phyloP scores from a whole-genome alignment of 108 stramenopile species.

The Skeletonema grethae region DNA sequence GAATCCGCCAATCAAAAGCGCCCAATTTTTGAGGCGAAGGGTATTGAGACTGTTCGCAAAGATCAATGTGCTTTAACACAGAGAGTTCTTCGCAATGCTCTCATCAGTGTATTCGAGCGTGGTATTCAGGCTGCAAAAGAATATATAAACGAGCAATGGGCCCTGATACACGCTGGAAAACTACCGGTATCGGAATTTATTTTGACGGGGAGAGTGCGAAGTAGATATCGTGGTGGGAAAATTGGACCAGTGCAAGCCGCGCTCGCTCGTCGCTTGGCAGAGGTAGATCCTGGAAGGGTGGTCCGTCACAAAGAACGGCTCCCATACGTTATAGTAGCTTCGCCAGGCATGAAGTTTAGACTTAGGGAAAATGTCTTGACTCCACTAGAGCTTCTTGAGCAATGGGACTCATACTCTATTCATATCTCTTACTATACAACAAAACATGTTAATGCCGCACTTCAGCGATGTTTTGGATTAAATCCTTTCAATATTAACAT shows the following conservation, averaged over 20 bases:
- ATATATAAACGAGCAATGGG: constrained; percentile 82
- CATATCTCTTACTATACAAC: constrained; percentile 82
- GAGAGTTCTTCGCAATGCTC: constrained; percentile 73
- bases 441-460: constrained; percentile 84
- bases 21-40: constrained; percentile 87
- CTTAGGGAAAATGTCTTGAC: constrained; percentile 85
- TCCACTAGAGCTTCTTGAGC: constrained; percentile 86
- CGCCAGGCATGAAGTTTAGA: constrained; percentile 69
- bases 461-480: constrained; percentile 82
- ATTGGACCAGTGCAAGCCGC: constrained; percentile 88
- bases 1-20: no score
- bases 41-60: constrained; percentile 83
- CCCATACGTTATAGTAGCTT: constrained; percentile 87
- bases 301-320: constrained; percentile 82
- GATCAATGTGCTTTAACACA: constrained; percentile 89
- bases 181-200: constrained; percentile 87
- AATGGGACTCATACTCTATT: constrained; percentile 85
- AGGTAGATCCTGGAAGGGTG: constrained; percentile 77
- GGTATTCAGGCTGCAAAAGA: constrained; percentile 60
- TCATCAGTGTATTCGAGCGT: constrained; percentile 71
- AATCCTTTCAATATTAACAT: constrained; percentile 71
- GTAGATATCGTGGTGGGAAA: constrained; percentile 73
- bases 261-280: constrained; percentile 74
- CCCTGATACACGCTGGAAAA: constrained; percentile 70
- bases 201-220: constrained; percentile 80